These are phyloP conservation scores for Aaosphaeria pasadenensis DNA, from an alignment of 2,329 filamentous ascomycete species.

Conservation along the genomic window DNA sequence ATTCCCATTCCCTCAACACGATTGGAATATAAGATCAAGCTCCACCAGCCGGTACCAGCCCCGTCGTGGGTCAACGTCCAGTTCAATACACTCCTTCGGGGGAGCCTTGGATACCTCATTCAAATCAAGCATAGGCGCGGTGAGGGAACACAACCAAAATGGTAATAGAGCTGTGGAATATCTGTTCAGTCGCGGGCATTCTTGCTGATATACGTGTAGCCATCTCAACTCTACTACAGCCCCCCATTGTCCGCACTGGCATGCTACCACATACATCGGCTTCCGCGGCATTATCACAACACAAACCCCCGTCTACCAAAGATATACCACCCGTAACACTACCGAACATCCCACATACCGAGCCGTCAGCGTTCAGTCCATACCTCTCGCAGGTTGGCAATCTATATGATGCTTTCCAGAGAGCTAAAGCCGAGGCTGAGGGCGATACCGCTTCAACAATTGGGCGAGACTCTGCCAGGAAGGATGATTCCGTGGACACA, in stretches of 20 bases:
- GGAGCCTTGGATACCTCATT: constrained; percentile 74
- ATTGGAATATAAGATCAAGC: constrained; percentile 46
- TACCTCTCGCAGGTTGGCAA: constrained; percentile 84
- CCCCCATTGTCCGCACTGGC: constrained; percentile 85
- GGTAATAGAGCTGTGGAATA: constrained; percentile 46
- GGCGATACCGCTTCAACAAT: constrained; percentile 52
- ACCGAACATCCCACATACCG: constrained; percentile 81
- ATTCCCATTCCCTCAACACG: constrained; percentile 61
- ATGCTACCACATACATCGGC: constrained; percentile 75
- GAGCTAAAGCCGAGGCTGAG: constrained; percentile 75
- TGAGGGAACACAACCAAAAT: constrained; percentile 79
- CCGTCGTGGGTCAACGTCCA: constrained; percentile 78
- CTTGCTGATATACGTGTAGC: constrained; percentile 48
- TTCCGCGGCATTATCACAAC: constrained; percentile 60
- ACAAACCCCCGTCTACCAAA: constrained; percentile 77
- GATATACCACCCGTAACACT: constrained; percentile 93
- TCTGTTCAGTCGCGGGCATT: not conserved
- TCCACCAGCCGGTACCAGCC: constrained; percentile 50
- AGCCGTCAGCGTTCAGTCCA: constrained; percentile 73
- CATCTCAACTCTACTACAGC: constrained; percentile 89
- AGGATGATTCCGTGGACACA: constrained; percentile 49
- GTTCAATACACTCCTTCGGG: constrained; percentile 83
- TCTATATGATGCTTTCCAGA: constrained; percentile 83
- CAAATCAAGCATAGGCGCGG: constrained; percentile 55
- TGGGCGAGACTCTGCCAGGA: constrained; percentile 45